phyloP scores from a whole-genome alignment of 768 basidiomycete genomes.

The Russula lepida region DNA sequence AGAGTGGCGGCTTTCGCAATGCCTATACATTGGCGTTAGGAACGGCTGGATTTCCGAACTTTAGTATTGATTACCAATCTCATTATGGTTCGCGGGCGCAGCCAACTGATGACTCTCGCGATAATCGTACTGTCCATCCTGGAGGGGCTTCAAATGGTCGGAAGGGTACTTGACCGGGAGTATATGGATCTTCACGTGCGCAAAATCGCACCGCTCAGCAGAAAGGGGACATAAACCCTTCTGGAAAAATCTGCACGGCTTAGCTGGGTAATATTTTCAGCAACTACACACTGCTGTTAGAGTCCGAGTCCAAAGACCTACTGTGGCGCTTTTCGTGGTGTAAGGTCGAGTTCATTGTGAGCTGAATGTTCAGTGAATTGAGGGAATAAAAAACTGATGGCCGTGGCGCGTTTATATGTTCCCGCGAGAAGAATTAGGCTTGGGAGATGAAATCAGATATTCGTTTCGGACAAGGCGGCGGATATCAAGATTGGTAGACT shows the following conservation, averaged over 20 bases:
- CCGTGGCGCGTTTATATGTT: constrained; percentile 16
- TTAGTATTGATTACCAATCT: constrained; percentile 7
- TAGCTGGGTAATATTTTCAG: constrained; percentile 5
- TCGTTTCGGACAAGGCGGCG: constrained; percentile 13
- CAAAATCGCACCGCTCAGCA: constrained; percentile 20
- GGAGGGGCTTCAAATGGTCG: background rate
- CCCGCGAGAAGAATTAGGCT: constrained; percentile 8
- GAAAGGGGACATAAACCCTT: constrained; percentile 17
- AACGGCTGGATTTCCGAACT: background rate
- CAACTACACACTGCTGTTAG: background rate
- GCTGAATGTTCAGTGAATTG: background rate
- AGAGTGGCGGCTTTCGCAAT: background rate
- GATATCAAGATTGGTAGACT: constrained; percentile 15
- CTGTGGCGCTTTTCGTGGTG: constrained; percentile 14
- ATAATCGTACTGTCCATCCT: background rate
- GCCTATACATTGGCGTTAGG: constrained; percentile 4
- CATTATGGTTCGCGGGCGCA: background rate
- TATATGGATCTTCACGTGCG: constrained; percentile 16
- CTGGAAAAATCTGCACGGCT: constrained; percentile 20
- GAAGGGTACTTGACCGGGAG: constrained; percentile 8
- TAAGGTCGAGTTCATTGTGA: constrained; percentile 4
- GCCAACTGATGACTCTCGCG: background rate
- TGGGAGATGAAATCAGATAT: constrained; percentile 18
- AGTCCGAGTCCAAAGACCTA: background rate
- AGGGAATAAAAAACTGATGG: background rate